Evolutionary conservation across 108 stramenopile species (phyloP).

Genomic region (Stephanodiscus triporus): DNA sequence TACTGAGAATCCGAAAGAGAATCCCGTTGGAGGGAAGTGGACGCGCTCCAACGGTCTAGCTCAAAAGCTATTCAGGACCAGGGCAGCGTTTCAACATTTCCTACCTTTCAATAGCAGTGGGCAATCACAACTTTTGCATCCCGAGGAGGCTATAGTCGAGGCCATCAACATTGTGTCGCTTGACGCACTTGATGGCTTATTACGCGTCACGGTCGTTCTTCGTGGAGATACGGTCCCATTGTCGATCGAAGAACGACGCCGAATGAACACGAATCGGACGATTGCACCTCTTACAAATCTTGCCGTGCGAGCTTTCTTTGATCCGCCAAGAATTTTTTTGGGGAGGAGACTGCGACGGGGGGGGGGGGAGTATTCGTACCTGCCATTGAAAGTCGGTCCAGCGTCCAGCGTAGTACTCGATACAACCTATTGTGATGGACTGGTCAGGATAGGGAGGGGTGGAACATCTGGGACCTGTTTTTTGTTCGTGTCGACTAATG

Average conservation of each 20-base stretch:
- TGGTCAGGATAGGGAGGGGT: slow-evolving; percentile 67
- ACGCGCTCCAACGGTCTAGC: slow-evolving; percentile 55
- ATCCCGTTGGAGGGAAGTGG: slow-evolving; percentile 86
- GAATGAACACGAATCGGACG: slow-evolving; percentile 32
- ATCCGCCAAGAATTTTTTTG: slow-evolving; percentile 68
- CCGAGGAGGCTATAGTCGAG: slow-evolving; percentile 51
- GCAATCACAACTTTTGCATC: slow-evolving; percentile 2
- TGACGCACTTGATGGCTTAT: slow-evolving; percentile 54
- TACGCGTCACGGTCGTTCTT: slow-evolving; percentile 58
- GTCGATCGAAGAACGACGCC: slow-evolving; percentile 23
- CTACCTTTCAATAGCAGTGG: slow-evolving; percentile 53
- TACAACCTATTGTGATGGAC: slow-evolving; percentile 60
- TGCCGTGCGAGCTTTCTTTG: slow-evolving; percentile 70
- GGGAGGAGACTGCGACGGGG: slow-evolving; percentile 24
- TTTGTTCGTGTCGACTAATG: slow-evolving; percentile 54
- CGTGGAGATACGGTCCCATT: slow-evolving; percentile 76
- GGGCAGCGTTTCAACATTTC: slow-evolving; percentile 68
- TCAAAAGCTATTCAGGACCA: slow-evolving; percentile 53
- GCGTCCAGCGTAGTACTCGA: slow-evolving; percentile 69
- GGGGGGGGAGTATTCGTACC: slow-evolving; percentile 22
- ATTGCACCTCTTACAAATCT: slow-evolving; percentile 43
- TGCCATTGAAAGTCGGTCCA: slow-evolving; percentile 58
- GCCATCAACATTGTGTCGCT: slow-evolving; percentile 74
- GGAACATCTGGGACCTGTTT: slow-evolving; percentile 76
- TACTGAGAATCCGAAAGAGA: slow-evolving; percentile 53